These are phyloP conservation scores for Hymenoscyphus salicellus DNA, from an alignment of 2,329 filamentous ascomycete species.

Conservation along the genomic window DNA sequence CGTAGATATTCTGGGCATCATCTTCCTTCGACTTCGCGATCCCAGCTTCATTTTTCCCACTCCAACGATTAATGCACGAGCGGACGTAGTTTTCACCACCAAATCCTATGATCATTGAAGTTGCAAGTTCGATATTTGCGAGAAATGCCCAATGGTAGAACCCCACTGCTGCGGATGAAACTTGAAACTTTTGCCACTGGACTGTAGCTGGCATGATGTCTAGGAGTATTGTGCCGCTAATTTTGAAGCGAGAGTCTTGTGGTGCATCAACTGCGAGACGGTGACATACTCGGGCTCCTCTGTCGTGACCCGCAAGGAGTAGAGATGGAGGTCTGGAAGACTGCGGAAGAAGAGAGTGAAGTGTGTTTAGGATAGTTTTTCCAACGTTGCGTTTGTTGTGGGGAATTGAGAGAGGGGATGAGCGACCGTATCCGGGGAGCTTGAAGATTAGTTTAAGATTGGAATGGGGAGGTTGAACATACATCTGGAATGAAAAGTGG, in stretches of 20 bases:
- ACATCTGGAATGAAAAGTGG: conserved; percentile 46
- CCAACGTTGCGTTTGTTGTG: conserved; percentile 43
- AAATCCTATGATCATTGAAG: conserved; percentile 43
- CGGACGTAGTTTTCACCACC: conserved; percentile 42
- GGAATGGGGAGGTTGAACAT: background rate
- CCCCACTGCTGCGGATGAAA: conserved; percentile 36
- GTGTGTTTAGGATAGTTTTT: conserved; percentile 41
- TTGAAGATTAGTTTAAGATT: conserved; percentile 12
- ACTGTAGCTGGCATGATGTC: conserved; percentile 50
- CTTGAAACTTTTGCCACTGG: conserved; percentile 43
- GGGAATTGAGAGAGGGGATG: conserved; percentile 35
- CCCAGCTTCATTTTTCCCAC: conserved; percentile 27
- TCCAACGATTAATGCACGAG: conserved; percentile 36
- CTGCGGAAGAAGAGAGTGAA: conserved; percentile 35
- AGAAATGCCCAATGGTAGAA: conserved; percentile 51
- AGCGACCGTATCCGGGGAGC: conserved; percentile 47
- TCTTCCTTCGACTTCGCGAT: conserved; percentile 31
- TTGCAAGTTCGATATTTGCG: conserved; percentile 44
- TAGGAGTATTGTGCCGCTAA: conserved; percentile 42
- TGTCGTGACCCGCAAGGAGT: conserved; percentile 49
- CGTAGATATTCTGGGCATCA: conserved; percentile 44
- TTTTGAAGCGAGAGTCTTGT: conserved; percentile 33
- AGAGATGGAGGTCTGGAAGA: conserved; percentile 28
- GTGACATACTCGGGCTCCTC: conserved; percentile 48
- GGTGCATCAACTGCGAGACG: conserved; percentile 44